Conservation (phyloP, 805 yeast species). For the Yarrowia deformans region DNA sequence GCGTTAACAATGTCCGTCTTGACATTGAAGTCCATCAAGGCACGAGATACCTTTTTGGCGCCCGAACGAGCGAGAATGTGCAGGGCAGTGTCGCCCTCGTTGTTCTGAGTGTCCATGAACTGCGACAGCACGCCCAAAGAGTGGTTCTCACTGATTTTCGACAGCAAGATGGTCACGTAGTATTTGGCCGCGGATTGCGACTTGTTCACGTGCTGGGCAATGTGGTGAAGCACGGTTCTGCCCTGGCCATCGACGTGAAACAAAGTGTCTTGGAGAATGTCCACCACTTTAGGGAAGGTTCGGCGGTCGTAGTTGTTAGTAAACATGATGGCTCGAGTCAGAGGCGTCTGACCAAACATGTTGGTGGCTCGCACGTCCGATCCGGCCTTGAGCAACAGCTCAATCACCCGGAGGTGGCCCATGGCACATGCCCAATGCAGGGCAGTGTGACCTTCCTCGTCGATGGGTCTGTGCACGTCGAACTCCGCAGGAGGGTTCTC, state of each 20-base stretch:
- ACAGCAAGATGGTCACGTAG: slow-evolving; percentile 77
- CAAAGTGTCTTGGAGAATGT: slow-evolving; percentile 76
- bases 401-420: slow-evolving; percentile 82
- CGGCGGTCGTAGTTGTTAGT: slow-evolving; percentile 85
- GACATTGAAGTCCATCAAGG: slow-evolving; percentile 59
- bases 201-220: slow-evolving; percentile 71
- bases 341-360: slow-evolving; percentile 82
- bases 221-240: slow-evolving; percentile 85
- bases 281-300: slow-evolving; percentile 79
- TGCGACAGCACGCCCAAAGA: slow-evolving; percentile 61
- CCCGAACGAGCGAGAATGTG: slow-evolving; percentile 74
- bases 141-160: slow-evolving; percentile 71
- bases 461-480: slow-evolving; percentile 80
- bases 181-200: slow-evolving; percentile 82
- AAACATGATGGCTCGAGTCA: slow-evolving; percentile 83
- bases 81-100: slow-evolving; percentile 82
- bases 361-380: slow-evolving; percentile 69
- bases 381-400: slow-evolving; percentile 75
- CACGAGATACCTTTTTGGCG: slow-evolving; percentile 56
- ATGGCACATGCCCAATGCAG: slow-evolving; percentile 98
- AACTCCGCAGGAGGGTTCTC: slow-evolving; percentile 69
- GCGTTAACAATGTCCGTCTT: slow-evolving; percentile 55
- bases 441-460: slow-evolving; percentile 92
- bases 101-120: slow-evolving; percentile 75
- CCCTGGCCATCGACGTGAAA: slow-evolving; percentile 74